Base-by-base conservation (phyloP, 495 filamentous ascomycete genomes). In the Pyrenopolyporus hunteri region DNA sequence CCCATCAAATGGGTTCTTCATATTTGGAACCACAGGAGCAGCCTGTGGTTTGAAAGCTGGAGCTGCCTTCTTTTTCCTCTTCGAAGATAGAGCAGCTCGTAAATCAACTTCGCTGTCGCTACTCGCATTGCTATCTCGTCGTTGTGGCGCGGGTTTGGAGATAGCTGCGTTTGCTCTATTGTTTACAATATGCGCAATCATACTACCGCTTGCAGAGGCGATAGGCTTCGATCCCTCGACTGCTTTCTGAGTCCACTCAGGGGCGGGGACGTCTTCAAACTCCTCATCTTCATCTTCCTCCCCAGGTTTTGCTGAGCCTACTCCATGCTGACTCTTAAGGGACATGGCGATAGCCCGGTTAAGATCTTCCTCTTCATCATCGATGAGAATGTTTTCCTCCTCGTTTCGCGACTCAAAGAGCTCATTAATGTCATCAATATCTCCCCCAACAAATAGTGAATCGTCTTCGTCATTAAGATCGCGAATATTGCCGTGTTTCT, bases 321-420 rank as follows among this genome's bases (percentile, higher is more conserved):
- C 49, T 6, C 74, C 68, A 32, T 78, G 74, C 17, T 82, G 75
- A 25, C 73, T 78, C 48, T 78, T 75, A 2, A 96, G 74, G 9
- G 93, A 98, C 74, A 97, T 80, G 0, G 87, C 87, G 72, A 97
- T 95, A 7, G 93, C 93, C 64, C 81, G 81, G 46, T 84, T 84
- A 0, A 97, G 81, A 51, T 93, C 89, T 55, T 91, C 85, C 25
- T 94, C 89, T 43, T 92, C 89, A 40, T 84, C 79, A 16, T 80
- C 26, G 6, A 57, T 73, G 26, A 81, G 67, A 40, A 78, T 42
- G 3, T 62, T 64, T 14, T 71, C 70, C n/a, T 71, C 69, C 11
- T 20, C 43, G 2, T 70, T 52, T 17, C 52, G 48, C 8, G 42
- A 52, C 9, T 67, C 71, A 40, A 76, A 76, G 0, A 74, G 55